A percentile compares a stretch with the other conserved stretches of the same genome.
phyloP scores from a whole-genome alignment of 345 rosid genomes.

The Firmiana major region DNA sequence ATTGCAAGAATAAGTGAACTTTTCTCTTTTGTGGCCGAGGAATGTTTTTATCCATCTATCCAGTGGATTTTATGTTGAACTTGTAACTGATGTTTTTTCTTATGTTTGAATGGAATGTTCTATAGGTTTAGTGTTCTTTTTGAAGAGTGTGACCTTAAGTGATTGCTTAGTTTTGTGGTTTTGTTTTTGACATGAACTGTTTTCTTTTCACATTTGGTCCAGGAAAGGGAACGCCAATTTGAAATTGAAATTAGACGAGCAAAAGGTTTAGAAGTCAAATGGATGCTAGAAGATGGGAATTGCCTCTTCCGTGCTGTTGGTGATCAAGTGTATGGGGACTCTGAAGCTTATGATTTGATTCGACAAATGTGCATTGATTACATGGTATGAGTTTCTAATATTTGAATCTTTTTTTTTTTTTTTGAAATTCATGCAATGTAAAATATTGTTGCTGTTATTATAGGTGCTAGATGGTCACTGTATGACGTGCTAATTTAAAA shows the following conservation, averaged over 20 bases:
- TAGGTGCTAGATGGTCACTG: background rate
- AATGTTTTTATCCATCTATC: background rate
- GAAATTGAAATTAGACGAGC: slow-evolving; percentile 75
- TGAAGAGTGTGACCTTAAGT: background rate
- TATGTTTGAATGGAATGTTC: slow-evolving; percentile 1
- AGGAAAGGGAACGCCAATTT: slow-evolving; percentile 95
- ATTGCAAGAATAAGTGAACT: background rate
- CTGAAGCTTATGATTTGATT: slow-evolving; percentile 64
- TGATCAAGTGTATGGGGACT: slow-evolving; percentile 98
- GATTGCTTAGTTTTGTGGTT: background rate
- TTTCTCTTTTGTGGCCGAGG: background rate
- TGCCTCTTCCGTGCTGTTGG: slow-evolving; percentile 98
- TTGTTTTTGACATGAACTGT: background rate
- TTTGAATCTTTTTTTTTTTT: background rate
- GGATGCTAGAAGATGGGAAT: slow-evolving; percentile 98
- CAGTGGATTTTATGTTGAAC: background rate
- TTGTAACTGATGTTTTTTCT: background rate
- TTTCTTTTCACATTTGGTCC: slow-evolving; percentile 18
- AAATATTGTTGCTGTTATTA: background rate
- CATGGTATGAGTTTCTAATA: slow-evolving; percentile 56
- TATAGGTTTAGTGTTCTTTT: background rate
- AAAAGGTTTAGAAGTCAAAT: slow-evolving; percentile 79
- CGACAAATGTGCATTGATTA: slow-evolving; percentile 97
- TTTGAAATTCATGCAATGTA: background rate
- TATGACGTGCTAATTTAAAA: background rate